These are phyloP conservation scores for Sporobolomyces roseus DNA, from an alignment of 768 basidiomycete genomes.

Conservation along the genomic window DNA sequence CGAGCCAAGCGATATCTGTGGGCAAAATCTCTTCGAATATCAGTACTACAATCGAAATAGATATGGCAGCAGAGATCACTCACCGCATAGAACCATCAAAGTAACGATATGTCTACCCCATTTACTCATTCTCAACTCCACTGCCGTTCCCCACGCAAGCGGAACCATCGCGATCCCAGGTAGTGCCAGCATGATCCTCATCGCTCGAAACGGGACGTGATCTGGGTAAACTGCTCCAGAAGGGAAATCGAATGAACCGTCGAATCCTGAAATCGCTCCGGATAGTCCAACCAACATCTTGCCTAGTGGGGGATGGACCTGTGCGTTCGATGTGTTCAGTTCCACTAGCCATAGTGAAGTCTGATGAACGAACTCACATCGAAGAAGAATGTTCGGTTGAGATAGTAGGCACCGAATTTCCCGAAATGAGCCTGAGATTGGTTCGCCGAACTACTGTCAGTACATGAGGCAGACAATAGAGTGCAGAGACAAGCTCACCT, in stretches of 20 bases:
- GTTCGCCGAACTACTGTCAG: background rate
- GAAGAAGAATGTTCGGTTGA: slow-evolving; percentile 98
- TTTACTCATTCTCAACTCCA: slow-evolving; percentile 84
- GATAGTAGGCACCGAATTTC: slow-evolving; percentile 90
- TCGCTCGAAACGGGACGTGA: slow-evolving; percentile 82
- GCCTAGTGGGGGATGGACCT: slow-evolving; percentile 81
- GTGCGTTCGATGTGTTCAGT: too few species aligned
- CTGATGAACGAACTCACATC: slow-evolving; percentile 58
- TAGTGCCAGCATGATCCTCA: slow-evolving; percentile 88
- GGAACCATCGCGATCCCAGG: slow-evolving; percentile 96
- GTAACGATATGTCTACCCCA: slow-evolving; percentile 88
- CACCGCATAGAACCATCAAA: slow-evolving; percentile 87
- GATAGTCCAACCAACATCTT: slow-evolving; percentile 98
- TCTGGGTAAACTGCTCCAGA: slow-evolving; percentile 81
- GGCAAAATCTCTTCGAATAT: background rate
- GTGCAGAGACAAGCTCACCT: slow-evolving; percentile 49
- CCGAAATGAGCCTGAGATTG: slow-evolving; percentile 77
- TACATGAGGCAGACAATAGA: too few species aligned
- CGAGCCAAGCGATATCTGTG: slow-evolving; percentile 92
- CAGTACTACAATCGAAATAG: background rate
- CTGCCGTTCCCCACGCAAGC: slow-evolving; percentile 91
- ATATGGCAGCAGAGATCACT: slow-evolving; percentile 42
- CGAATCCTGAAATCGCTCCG: slow-evolving; percentile 83
- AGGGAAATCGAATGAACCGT: slow-evolving; percentile 89
- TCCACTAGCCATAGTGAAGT: background rate